Evolutionary conservation across 2,329 filamentous ascomycete genomes (phyloP), one percentile per base, ranked within the genome.

Genomic region (Sclerotinia spermophila): DNA sequence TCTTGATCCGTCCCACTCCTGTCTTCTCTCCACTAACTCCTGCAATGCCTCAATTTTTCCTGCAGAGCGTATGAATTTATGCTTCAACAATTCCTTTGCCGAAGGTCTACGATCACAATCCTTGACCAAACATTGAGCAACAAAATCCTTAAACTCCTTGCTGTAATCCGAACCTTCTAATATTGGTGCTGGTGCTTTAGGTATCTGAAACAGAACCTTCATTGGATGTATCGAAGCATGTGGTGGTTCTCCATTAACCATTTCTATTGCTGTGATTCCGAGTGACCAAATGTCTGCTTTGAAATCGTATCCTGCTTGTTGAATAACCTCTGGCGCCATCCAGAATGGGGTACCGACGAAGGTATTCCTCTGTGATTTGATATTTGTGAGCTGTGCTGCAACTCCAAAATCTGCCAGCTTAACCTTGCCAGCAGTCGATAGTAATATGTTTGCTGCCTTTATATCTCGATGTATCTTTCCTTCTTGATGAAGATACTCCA

Each of bases 361-460:
- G 0, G 96, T 99, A 81, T 98, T 95, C 69, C 96, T 89, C 81
- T 97, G 94, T 3, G 95, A 97, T 82, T 97, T 97, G 83, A 98
- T 97, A 79, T 97, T 97, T 72, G 93, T 97, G 77, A 99, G 85
- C 81, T 99, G 96, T 42, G 96, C 95, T 11, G 96, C 96, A 56
- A 99, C 96, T 72, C 96, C 96, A 79, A 99, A 99, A 82, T 99
- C 95, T 55, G 95, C 95, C 75, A 98, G 85, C 84, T 98, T 98
- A 80, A 98, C 95, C 79, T 93, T 94, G 78, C 95, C 95, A 5
- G 87, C 86, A 76, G 95, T 91, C 0, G 94, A 96, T n/a, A 98
- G 86, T n/a, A 98, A 86, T 44, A 97, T 89, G 75, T 98, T 98
- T 71, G 95, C 95, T 24, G 95, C 95, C 82, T 98, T 98, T 84